Base-by-base conservation (phyloP, 345 rosid genomes). In the Brassica incana region DNA sequence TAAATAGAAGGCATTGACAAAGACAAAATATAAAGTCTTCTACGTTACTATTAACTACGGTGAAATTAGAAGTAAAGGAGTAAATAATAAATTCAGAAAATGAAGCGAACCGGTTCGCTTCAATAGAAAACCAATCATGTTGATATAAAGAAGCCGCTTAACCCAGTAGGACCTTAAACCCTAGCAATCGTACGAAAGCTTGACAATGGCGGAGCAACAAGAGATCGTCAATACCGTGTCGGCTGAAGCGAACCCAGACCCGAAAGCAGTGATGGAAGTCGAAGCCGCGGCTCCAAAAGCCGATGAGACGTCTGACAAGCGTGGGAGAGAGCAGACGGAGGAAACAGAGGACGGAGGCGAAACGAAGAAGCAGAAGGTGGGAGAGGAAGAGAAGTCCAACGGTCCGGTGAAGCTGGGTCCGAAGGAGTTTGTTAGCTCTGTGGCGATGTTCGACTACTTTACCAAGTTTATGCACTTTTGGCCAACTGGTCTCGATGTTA, bases 381-480 rank as follows among this genome's bases (percentile, higher is more conserved):
- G 64, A 68, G 85, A 62, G 8, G 82, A 73, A 32, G 77, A 59
- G 38, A 81, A 79, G 83, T 81, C 69, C 68, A 80, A 72, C 61
- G 85, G 12, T 78, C 83, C 69, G 52, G 88, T 85, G 8, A 85
- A 68, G n/a, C 65, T 94, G 76, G 97, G 98, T n/a, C 90, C 93
- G 0, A 94, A 94, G 87, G 88, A 83, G 83, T 92, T 94, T 45
- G 89, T 84, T 33, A 86, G 97, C 1, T 82, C 95, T 1, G 87
- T 87, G 36, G 88, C 88, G 86, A 88, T 94, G 93, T 88, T 88
- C 71, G 90, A 91, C 80, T 90, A 92, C 82, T 89, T 94, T 52
- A 81, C 60, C 78, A 85, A 77, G 70, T 81, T 92, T 25, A 85
- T 94, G 65, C 95, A 91, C 16, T 65, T 45, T 43, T 94, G 97